Conservation (phyloP, 1,284 basidiomycete species). For the Mycocalia duriaeana region DNA sequence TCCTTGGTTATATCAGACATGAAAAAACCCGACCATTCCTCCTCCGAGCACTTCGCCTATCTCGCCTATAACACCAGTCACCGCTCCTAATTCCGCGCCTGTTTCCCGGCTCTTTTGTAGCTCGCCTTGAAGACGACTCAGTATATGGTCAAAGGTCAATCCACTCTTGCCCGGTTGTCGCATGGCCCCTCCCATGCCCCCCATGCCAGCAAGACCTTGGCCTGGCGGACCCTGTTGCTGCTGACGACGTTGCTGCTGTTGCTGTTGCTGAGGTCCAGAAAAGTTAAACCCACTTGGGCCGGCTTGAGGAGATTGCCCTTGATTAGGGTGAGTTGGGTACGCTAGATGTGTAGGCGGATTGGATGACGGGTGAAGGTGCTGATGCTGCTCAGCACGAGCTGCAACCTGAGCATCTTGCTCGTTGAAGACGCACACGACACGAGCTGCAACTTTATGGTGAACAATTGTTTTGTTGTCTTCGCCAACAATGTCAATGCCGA, state of each 20-base stretch:
- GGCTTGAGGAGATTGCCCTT: not conserved
- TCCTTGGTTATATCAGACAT: not conserved
- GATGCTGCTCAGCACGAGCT: constrained; percentile 60
- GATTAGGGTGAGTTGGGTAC: no score
- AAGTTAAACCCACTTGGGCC: constrained; percentile 2
- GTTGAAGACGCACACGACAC: constrained; percentile 83
- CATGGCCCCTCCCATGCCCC: constrained; percentile 68
- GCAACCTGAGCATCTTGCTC: constrained; percentile 80
- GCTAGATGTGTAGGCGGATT: no score
- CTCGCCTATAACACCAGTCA: constrained; percentile 83
- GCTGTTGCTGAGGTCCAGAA: constrained; percentile 17
- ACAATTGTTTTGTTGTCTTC: constrained; percentile 98
- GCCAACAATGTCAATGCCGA: constrained; percentile 97
- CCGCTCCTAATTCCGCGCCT: constrained; percentile 78
- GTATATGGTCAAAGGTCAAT: constrained; percentile 79
- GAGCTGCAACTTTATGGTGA: constrained; percentile 96
- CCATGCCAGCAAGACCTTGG: constrained; percentile 61
- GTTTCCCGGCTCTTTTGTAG: constrained; percentile 93
- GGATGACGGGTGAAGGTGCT: constrained; percentile 28
- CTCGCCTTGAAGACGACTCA: constrained; percentile 79
- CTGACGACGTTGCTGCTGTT: no score
- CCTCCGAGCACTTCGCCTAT: constrained; percentile 92
- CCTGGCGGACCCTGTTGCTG: constrained; percentile 32
- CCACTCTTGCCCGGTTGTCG: constrained; percentile 72
- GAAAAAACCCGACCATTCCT: constrained; percentile 49